A percentile compares a stretch with the other conserved stretches of the same genome.
Evolutionary conservation across 345 rosid species (phyloP).

Genomic region (Excoecaria cochinchinensis): DNA sequence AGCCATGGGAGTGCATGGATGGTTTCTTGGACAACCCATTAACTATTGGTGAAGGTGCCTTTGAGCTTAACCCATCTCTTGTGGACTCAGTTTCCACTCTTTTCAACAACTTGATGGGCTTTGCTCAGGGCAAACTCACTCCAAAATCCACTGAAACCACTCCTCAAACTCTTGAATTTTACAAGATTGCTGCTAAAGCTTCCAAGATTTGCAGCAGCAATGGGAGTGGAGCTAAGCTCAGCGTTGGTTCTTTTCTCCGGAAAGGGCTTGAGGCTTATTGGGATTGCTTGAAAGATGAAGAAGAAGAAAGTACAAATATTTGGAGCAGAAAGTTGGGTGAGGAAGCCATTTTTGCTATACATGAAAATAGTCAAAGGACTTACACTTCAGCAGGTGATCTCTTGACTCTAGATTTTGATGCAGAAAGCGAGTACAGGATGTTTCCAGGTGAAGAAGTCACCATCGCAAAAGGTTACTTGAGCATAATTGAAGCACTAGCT

Average conservation of each 20-base stretch:
- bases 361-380: conserved; percentile 77
- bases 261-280: conserved; percentile 58
- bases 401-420: conserved; percentile 57
- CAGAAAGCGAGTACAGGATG: conserved; percentile 90
- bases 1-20: conserved; percentile 98
- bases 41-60: conserved; percentile 79
- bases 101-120: conserved; percentile 77
- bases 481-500: conserved; percentile 63
- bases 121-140: conserved; percentile 59
- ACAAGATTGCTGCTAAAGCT: conserved; percentile 41
- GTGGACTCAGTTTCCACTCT: conserved; percentile 56
- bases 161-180: conserved; percentile 26
- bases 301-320: conserved; percentile 28
- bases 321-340: conserved; percentile 57
- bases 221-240: conserved; percentile 35
- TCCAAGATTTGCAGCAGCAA: conserved; percentile 33
- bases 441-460: conserved; percentile 96
- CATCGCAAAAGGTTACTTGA: conserved; percentile 84
- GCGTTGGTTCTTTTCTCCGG: conserved; percentile 66
- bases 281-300: conserved; percentile 36
- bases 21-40: conserved; percentile 49
- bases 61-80: conserved; percentile 44
- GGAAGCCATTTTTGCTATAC: conserved; percentile 73
- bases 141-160: conserved; percentile 15
- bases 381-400: conserved; percentile 90